Conservation (phyloP, 805 yeast genomes). For the Brettanomyces sp. region DNA sequence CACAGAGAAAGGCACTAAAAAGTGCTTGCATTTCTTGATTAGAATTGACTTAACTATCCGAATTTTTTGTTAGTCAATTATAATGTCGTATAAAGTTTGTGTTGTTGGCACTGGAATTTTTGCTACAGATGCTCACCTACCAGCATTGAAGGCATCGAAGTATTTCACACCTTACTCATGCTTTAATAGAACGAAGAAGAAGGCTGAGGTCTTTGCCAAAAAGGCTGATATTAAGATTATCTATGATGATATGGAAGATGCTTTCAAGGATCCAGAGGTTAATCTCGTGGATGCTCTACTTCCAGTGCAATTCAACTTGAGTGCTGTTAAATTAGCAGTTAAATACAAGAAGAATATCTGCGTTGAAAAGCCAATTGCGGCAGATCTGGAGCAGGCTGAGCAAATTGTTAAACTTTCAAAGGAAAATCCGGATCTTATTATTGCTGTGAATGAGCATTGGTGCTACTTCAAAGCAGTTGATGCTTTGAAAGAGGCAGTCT, state of each 20-base stretch:
- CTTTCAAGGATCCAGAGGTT: conserved; percentile 55
- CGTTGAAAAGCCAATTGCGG: conserved; percentile 90
- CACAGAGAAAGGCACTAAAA: too few relatives aligned
- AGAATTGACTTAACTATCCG: too few relatives aligned
- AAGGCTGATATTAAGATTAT: conserved; percentile 45
- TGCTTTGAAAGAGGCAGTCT: conserved; percentile 45
- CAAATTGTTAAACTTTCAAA: conserved; percentile 65
- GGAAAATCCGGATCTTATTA: conserved; percentile 49
- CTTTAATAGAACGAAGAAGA: conserved; percentile 73
- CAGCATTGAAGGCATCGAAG: conserved; percentile 47
- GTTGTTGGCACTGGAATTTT: conserved; percentile 81
- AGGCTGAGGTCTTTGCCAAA: conserved; percentile 71
- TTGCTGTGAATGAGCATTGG: conserved; percentile 83
- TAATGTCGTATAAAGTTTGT: conserved; percentile 39
- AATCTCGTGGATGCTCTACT: conserved; percentile 78
- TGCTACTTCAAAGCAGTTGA: conserved; percentile 54
- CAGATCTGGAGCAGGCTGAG: conserved; percentile 69
- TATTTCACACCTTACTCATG: conserved; percentile 57
- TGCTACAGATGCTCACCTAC: conserved; percentile 78
- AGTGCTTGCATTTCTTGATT: too few relatives aligned
- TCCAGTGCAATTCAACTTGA: conserved; percentile 78
- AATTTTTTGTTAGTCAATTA: too few relatives aligned
- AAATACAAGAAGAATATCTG: conserved; percentile 68
- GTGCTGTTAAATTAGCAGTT: conserved; percentile 60
- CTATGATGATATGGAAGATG: conserved; percentile 52